These are phyloP conservation scores for Diaporthe helianthi DNA, from an alignment of 2,329 filamentous ascomycete genomes.

Conservation along the genomic window DNA sequence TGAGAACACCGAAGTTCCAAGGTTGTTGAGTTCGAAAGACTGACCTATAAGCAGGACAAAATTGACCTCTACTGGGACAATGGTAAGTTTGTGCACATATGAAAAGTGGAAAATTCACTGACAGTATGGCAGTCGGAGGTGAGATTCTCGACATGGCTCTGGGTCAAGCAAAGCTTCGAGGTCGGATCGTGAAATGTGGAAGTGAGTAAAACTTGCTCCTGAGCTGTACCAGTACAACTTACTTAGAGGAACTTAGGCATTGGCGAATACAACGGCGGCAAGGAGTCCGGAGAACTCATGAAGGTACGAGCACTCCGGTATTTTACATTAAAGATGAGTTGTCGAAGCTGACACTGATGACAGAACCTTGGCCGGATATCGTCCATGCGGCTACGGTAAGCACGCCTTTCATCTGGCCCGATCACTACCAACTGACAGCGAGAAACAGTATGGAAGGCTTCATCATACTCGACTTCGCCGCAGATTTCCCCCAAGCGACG, in stretches of 20 bases:
- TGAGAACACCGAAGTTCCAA: conserved; percentile 43
- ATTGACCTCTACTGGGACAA: conserved; percentile 80
- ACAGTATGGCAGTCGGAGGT: conserved; percentile 61
- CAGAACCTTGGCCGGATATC: conserved; percentile 31
- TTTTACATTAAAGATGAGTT: conserved; percentile 36
- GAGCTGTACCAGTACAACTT: conserved; percentile 43
- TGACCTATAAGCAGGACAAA: conserved; percentile 43
- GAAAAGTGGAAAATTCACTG: conserved; percentile 15
- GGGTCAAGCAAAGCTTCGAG: conserved; percentile 64
- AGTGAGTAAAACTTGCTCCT: conserved; percentile 60
- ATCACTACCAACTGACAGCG: conserved; percentile 12
- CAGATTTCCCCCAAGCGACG: conserved; percentile 63
- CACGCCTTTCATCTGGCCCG: conserved; percentile 62
- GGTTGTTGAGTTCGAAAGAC: background rate
- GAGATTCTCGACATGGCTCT: conserved; percentile 74
- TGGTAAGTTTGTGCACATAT: too few species aligned
- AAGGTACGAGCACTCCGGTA: background rate
- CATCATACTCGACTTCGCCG: conserved; percentile 72
- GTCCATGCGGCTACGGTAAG: conserved; percentile 30
- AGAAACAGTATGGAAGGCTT: conserved; percentile 67
- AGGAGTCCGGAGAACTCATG: conserved; percentile 11
- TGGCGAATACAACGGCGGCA: conserved; percentile 28
- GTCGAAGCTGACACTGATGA: conserved; percentile 43
- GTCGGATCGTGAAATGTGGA: conserved; percentile 77
- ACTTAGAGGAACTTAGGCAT: conserved; percentile 16